These are phyloP conservation scores for Colletotrichum acutatum DNA, from an alignment of 2,329 filamentous ascomycete genomes.

Conservation along the genomic window DNA sequence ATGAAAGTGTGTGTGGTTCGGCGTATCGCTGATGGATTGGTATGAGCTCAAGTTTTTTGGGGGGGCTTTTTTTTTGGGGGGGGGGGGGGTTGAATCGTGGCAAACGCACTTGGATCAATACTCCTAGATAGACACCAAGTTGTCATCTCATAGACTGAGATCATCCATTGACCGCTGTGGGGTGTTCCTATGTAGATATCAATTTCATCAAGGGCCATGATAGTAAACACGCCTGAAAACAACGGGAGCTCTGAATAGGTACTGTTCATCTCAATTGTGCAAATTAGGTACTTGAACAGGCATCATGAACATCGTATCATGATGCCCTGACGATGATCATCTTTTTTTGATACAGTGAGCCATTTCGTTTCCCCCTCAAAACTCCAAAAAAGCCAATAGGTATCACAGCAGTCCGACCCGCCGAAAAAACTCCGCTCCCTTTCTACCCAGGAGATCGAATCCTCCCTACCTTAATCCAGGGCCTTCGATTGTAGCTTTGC, in stretches of 20 bases:
- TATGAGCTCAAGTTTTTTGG: no score
- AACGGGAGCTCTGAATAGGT: not conserved
- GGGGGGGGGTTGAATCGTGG: not conserved
- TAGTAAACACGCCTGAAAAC: not conserved
- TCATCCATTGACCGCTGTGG: not conserved
- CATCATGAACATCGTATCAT: not conserved
- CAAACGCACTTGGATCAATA: not conserved
- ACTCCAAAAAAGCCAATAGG: conserved; percentile 27
- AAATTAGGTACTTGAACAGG: not conserved
- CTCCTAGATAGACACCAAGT: not conserved
- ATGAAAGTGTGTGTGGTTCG: not conserved
- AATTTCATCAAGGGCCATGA: not conserved
- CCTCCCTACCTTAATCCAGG: no score
- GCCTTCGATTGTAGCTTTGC: not conserved
- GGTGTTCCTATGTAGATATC: not conserved
- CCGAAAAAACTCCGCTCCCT: conserved; percentile 20
- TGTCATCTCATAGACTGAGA: not conserved
- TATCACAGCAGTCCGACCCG: conserved; percentile 18
- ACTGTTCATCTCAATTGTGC: not conserved
- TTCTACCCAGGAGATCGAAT: not conserved
- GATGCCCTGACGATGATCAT: not conserved
- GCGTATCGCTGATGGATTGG: not conserved
- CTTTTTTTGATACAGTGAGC: not conserved
- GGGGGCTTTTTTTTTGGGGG: no score
- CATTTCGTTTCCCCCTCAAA: conserved; percentile 2